Base-by-base conservation (phyloP, 1,284 basidiomycete species). In the Amylostereum areolatum region DNA sequence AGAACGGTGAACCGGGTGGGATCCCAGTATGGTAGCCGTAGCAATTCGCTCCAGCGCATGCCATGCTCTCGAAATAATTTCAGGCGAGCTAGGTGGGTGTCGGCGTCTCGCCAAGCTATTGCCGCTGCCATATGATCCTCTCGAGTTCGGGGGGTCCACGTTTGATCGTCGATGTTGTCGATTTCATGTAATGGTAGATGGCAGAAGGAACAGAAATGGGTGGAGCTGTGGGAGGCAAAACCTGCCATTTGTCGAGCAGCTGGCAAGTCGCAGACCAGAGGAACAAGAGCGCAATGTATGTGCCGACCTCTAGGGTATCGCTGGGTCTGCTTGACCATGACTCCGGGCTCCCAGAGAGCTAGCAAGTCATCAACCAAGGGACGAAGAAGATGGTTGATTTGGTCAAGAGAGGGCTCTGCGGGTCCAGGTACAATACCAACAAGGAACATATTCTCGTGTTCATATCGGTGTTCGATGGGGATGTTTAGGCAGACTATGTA, bases 1-100 rank as follows among this genome's bases (percentile, higher is more conserved):
- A 43, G 27, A 28, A 43, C 65, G 5, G 65, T 54, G 50, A 60
- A 63, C 11, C 45, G 42, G 2, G 62, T 55, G 1, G 66, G 70
- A 52, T 72, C 62, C 66, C 66, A 73, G 48, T 73, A 74, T 0
- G 58, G 57, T 2, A 74, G 61, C 6, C 53, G 45, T 49, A 66
- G 63, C 1, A 75, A 56, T 39, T 63, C 58, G 2, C 66, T 65
- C 66, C 66, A 73, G 0, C 62, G 59, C 3, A 73, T 52, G 0
- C 68, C 64, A 43, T 63, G 27, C 9, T 51, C 28, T 31, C 61
- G 51, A 42, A 63, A 63, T 7, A 65, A 45, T 6, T 30, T 34
- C 4, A 62, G 46, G 18, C 57, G 54, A 18, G 55, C 55, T 11
- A 28, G 12, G 30, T 56, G 45, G 1, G 56, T 61, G 4, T 28